Percentiles rank a stretch among this genome's conserved stretches.
Evolutionary conservation across 2,329 filamentous ascomycete species (phyloP).

Genomic region (Huntiella omanensis): DNA sequence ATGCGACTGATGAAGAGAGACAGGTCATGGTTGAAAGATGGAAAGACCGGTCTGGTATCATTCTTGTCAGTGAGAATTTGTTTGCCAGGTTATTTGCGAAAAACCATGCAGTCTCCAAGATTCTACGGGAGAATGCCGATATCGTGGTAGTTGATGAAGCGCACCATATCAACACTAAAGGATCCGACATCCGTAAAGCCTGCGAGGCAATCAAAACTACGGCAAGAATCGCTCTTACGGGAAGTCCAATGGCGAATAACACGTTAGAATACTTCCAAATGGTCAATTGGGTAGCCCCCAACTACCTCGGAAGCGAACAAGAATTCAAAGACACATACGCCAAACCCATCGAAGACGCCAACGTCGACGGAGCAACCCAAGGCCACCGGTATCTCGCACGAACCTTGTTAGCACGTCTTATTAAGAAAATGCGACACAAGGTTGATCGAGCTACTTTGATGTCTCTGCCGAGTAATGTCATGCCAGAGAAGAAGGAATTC

Average conservation of each 20-base stretch:
- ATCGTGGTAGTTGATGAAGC: conserved; percentile 76
- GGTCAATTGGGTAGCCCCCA: conserved; percentile 71
- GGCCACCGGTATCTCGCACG: conserved; percentile 38
- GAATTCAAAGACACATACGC: conserved; percentile 58
- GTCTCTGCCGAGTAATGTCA: conserved; percentile 37
- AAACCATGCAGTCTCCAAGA: conserved; percentile 18
- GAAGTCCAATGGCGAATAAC: conserved; percentile 71
- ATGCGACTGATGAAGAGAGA: neutral
- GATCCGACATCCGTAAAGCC: conserved; percentile 30
- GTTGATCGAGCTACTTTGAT: conserved; percentile 55
- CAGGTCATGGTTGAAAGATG: conserved; percentile 25
- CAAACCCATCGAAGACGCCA: conserved; percentile 52
- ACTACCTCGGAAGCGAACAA: conserved; percentile 47
- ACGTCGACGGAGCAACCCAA: conserved; percentile 43
- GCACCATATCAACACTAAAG: conserved; percentile 46
- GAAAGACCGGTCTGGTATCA: conserved; percentile 45
- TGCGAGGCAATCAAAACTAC: conserved; percentile 43
- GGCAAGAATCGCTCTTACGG: conserved; percentile 66
- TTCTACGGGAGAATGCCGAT: conserved; percentile 42
- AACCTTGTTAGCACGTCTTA: conserved; percentile 51
- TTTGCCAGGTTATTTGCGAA: conserved; percentile 23
- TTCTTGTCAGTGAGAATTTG: conserved; percentile 60
- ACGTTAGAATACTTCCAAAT: conserved; percentile 71
- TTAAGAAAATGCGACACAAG: conserved; percentile 55
- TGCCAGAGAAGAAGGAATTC: conserved; percentile 67